A percentile compares a stretch with the other conserved stretches of the same genome.
phyloP scores from a whole-genome alignment of 805 yeast species.

The Cephaloascus fragrans region DNA sequence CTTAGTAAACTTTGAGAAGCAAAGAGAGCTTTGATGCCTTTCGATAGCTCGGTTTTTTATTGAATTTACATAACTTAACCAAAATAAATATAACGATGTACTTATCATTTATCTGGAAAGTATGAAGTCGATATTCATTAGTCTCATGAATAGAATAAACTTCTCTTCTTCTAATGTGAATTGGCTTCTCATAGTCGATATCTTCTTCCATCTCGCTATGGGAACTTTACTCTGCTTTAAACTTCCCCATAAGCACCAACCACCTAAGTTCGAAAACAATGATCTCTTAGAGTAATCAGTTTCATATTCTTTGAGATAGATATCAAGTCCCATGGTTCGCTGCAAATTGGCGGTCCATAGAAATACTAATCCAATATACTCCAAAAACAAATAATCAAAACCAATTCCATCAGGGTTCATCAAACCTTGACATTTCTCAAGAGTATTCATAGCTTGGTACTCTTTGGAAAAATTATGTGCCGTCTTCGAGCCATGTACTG shows the following conservation, averaged over 20 bases:
- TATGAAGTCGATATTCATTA: slow-evolving; percentile 17
- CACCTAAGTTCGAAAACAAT: neutral
- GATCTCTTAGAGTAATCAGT: neutral
- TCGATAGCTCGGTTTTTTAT: neutral
- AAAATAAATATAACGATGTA: no score
- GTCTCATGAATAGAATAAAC: slow-evolving; percentile 24
- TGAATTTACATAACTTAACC: no score
- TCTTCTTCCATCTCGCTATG: slow-evolving; percentile 25
- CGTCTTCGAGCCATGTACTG: neutral
- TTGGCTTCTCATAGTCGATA: slow-evolving; percentile 22
- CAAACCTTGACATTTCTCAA: neutral
- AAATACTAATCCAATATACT: neutral
- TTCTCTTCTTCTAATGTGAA: slow-evolving; percentile 29
- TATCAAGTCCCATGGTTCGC: neutral
- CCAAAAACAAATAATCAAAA: neutral
- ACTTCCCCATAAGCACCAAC: neutral
- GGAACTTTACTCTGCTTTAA: neutral
- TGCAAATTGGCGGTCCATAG: neutral
- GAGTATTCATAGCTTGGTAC: neutral
- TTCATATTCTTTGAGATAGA: neutral
- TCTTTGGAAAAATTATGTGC: no score
- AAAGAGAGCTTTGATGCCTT: neutral
- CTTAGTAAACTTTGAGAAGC: slow-evolving; percentile 1
- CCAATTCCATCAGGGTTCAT: neutral
- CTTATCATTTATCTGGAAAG: no score